Evolutionary conservation across 148 eudicot genomes (phyloP), one percentile per base, ranked within the genome.

Genomic region (Pharnaceum exiguum): DNA sequence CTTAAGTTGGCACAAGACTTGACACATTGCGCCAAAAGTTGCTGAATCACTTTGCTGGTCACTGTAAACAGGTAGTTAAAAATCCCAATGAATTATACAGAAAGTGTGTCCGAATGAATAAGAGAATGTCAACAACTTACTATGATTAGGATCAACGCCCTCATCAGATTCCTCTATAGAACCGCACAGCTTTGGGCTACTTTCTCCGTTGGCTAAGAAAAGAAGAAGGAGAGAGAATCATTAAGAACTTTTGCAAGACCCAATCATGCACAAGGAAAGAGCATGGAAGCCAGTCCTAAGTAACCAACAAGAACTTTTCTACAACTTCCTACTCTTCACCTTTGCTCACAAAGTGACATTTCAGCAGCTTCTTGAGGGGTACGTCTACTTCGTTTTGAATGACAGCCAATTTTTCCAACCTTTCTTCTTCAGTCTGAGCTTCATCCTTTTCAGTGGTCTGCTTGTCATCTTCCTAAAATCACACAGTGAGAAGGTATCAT

Each of bases 381-480:
- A 94, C 48, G 64, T 89, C 95, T 46, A 73, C 71, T 82, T 94
- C 99, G 76, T 75, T 64, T 46, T 83, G 84, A 55, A 94, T 71
- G 46, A 95, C 96, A 63, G 69, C 77, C 67, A 94, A 69, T 68
- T 94, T 96, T 66, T 89, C 99, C 56, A 73, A 75, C 60, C 96
- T 75, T 73, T 85, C 99, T 64, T 83, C 95, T 67, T 67, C 76
- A 5, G 99, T 89, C 51, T 77, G 70, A 65, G 96, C 99, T 73
- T 94, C 99, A 70, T 94, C 99, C 76, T 81, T 89, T 71, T 94
- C 99, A 39, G 89, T 76, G 13, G 99, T 94, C 75, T 64, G 82
- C 72, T 94, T 96, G 38, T 94, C 96, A 75, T 94, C 99, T 79
- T 86, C 91, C 99, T 94, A 79, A 80, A 69, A 68, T 68, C 63